phyloP scores from a whole-genome alignment of 1,284 basidiomycete species.

The Mycosarcoma mackinlayi region DNA sequence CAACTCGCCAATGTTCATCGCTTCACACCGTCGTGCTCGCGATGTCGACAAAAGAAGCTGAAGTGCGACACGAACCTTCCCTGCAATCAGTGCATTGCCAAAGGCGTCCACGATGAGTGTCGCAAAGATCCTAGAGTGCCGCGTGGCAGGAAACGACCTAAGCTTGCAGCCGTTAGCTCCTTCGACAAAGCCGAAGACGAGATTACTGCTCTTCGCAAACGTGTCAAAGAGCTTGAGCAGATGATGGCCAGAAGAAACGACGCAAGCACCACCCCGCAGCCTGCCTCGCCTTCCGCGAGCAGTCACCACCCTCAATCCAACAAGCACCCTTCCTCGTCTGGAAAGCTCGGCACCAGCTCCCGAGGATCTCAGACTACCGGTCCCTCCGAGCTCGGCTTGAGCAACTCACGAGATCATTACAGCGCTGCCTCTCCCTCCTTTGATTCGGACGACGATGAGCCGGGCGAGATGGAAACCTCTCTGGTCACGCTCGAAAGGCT shows the following conservation, averaged over 20 bases:
- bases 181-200: constrained; percentile 28
- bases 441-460: constrained; percentile 34
- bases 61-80: constrained; percentile 52
- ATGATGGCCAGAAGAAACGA: constrained; percentile 4
- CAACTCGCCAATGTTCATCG: constrained; percentile 44
- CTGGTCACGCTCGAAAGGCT: constrained; percentile 41
- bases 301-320: constrained; percentile 9
- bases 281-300: constrained; percentile 14
- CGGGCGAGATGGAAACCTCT: constrained; percentile 35
- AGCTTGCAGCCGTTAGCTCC: constrained; percentile 6
- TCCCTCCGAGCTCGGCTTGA: constrained; percentile 20
- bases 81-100: constrained; percentile 56
- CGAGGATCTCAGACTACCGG: constrained; percentile 24
- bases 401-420: constrained; percentile 12
- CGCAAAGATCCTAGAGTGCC: constrained; percentile 51
- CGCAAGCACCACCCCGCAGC: constrained; percentile 4
- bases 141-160: constrained; percentile 49
- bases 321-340: constrained; percentile 18
- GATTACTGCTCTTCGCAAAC: constrained; percentile 31
- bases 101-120: constrained; percentile 47
- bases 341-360: constrained; percentile 27
- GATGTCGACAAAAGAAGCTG: constrained; percentile 53
- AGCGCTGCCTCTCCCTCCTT: constrained; percentile 21
- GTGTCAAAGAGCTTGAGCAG: constrained; percentile 37
- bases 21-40: constrained; percentile 49